Conservation (phyloP, 768 basidiomycete species). For the Auriscalpium vulgare region DNA sequence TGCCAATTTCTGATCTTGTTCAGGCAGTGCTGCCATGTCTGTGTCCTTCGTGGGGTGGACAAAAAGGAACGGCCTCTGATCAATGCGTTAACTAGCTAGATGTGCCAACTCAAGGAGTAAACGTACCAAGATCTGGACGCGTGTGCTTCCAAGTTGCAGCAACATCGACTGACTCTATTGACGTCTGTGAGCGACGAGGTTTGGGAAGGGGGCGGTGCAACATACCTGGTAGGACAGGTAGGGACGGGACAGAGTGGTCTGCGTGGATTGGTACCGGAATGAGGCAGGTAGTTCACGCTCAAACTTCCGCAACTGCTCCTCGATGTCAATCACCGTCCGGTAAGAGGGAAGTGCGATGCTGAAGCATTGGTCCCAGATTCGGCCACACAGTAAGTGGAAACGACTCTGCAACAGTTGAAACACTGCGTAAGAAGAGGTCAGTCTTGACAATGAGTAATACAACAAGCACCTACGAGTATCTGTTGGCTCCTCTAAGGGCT, state of each 20-base stretch:
- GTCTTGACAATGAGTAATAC: neutral
- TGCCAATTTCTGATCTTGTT: conserved; percentile 7
- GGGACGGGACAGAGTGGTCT: conserved; percentile 9
- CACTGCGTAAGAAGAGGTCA: neutral
- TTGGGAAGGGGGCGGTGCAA: neutral
- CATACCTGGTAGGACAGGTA: conserved; percentile 14
- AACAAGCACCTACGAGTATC: conserved; percentile 12
- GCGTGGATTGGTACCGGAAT: conserved; percentile 12
- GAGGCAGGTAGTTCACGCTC: conserved; percentile 15
- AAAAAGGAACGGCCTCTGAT: conserved; percentile 14
- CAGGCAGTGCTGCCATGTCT: conserved; percentile 1
- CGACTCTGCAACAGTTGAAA: conserved; percentile 12
- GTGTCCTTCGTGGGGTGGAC: conserved; percentile 10
- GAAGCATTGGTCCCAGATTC: conserved; percentile 19
- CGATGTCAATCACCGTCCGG: conserved; percentile 13
- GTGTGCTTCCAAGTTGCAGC: conserved; percentile 4
- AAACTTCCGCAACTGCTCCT: conserved; percentile 14
- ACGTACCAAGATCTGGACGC: conserved; percentile 11
- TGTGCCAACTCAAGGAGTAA: neutral
- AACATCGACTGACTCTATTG: conserved; percentile 9
- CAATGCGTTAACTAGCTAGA: neutral
- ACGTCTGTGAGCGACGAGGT: too few species aligned
- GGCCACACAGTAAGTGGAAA: conserved; percentile 7
- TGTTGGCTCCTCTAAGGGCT: conserved; percentile 15
- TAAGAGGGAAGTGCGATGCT: conserved; percentile 15